Base-by-base conservation (phyloP, 2,329 filamentous ascomycete species). In the Botryosphaeria dothidea region DNA sequence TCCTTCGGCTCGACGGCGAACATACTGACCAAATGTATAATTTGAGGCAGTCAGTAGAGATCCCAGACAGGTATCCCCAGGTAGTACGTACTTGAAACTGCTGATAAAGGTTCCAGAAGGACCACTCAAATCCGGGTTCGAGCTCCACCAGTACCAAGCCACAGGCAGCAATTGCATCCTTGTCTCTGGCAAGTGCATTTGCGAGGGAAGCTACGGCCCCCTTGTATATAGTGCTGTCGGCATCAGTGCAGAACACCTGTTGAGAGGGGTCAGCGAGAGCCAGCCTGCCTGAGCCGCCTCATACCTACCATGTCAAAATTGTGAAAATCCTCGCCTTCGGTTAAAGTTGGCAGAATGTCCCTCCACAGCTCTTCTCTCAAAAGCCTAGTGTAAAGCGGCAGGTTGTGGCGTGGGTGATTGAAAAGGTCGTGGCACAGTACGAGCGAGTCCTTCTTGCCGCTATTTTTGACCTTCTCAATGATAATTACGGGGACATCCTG, bases 391-490 rank as follows among this genome's bases (percentile, higher is more conserved):
- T 67, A 67, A 0, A 67, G 29, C 23, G 69, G 66, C 13, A 68
- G 56, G 43, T 70, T 67, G 11, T 66, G 61, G 19, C 69, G 63
- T 45, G 68, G 68, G 17, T 65, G 63, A 27, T 71, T 71, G 66
- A 71, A 71, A 2, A 71, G 61, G 23, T 71, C 69, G 54, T 71
- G 68, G 36, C 68, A 69, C 29, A 71, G 49, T 46, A 71, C 67
- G 11, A 71, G 54, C 3, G 69, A 70, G 34, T 71, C 69, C 54
- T 71, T 71, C 63, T 71, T 71, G n/a, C 62, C 62, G 43, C 62
- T 57, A 25, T 71, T 71, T 46, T 68, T 67, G 36, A 65, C 51
- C 64, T 71, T 71, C 23, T 69, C 69, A 25, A 70, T 69, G 46
- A 67, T 66, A 13, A 71, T 66, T 31, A 69, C 69, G 4, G 69